Percentiles rank a stretch among this genome's conserved stretches.
These are phyloP conservation scores for Mucor indicus DNA, from an alignment of 371 early-diverging fungal species.

Conservation along the genomic window DNA sequence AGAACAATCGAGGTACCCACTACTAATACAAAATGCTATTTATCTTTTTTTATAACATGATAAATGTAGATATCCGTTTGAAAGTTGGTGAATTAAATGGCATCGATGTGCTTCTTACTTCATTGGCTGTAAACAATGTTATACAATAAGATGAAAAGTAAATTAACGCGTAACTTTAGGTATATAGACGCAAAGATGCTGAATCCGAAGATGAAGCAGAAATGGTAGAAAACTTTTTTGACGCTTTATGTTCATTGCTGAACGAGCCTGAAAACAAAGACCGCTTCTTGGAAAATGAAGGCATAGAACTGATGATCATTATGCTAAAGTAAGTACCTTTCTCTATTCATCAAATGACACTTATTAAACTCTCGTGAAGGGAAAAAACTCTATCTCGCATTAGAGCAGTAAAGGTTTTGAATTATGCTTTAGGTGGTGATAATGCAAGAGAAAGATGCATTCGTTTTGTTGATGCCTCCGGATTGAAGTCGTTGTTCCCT, in stretches of 20 bases:
- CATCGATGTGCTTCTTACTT: conserved; percentile 68
- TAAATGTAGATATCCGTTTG: conserved; percentile 54
- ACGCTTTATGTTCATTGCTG: conserved; percentile 68
- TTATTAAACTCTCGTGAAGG: conserved; percentile 27
- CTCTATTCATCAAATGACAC: neutral
- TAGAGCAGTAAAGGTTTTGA: conserved; percentile 83
- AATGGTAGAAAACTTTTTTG: conserved; percentile 87
- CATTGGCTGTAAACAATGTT: conserved; percentile 47
- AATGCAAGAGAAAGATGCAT: conserved; percentile 51
- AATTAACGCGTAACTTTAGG: conserved; percentile 8
- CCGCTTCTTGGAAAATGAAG: conserved; percentile 78
- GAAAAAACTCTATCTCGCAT: conserved; percentile 78
- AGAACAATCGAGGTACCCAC: conserved; percentile 57
- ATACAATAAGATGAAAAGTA: neutral
- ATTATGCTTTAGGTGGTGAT: conserved; percentile 72
- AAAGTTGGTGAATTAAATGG: conserved; percentile 65
- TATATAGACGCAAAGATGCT: conserved; percentile 77
- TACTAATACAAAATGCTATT: neutral
- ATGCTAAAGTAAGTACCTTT: conserved; percentile 66
- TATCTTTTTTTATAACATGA: neutral
- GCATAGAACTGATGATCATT: conserved; percentile 89
- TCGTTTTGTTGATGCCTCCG: conserved; percentile 76
- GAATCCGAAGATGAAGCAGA: conserved; percentile 82
- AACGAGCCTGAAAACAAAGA: conserved; percentile 63
- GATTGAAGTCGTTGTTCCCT: conserved; percentile 79